Evolutionary conservation across 805 yeast genomes (phyloP), one percentile per base, ranked within the genome.

Genomic region (Aciculoconidium aculeatum): DNA sequence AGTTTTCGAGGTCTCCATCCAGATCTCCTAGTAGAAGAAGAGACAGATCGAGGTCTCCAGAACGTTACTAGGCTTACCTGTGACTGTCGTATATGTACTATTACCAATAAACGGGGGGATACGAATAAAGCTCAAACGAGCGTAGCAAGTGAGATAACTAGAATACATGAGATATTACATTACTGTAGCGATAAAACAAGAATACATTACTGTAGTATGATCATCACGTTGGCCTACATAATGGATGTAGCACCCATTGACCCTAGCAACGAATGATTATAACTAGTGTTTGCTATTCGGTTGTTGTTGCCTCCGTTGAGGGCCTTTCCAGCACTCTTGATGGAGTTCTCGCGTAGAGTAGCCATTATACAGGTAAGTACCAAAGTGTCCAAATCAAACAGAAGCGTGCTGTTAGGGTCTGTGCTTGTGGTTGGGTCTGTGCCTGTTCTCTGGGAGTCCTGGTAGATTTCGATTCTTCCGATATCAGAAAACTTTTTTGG

Each of bases 1-100:
- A 55, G 13, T 49, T 58, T 34, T 57, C 64, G 26, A 51, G 67
- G 42, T 61, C 67, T 13, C 66, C 68, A 8, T 48, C 53, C 17
- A 48, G 53, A 21, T 38, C 39, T 7, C 42, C 42, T 6, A 20
- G 14, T 21, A 33, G 40, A 40, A 42, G 48, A 20, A 47, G 45
- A 34, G 35, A 35, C 6, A 37, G 42, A 35, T 32, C 35, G 3
- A 28, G 40, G 29, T 39, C 41, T 5, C 43, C 41, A 14, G 57
- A 44, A 35, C 50, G 58, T 29, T 42, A 38, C 25, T 47, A 34
- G 29, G 6, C 5, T 21, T n/a, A n/a, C n/a, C n/a, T n/a, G n/a
- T n/a, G n/a, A n/a, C n/a, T n/a, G 10, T n/a, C n/a, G n/a, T n/a
- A 17, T 17, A 17, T 8, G 10, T 7, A 7, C 10, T 10, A 17